These are phyloP conservation scores for Globisporangium camurandrum DNA, from an alignment of 352 stramenopile genomes.

Conservation along the genomic window DNA sequence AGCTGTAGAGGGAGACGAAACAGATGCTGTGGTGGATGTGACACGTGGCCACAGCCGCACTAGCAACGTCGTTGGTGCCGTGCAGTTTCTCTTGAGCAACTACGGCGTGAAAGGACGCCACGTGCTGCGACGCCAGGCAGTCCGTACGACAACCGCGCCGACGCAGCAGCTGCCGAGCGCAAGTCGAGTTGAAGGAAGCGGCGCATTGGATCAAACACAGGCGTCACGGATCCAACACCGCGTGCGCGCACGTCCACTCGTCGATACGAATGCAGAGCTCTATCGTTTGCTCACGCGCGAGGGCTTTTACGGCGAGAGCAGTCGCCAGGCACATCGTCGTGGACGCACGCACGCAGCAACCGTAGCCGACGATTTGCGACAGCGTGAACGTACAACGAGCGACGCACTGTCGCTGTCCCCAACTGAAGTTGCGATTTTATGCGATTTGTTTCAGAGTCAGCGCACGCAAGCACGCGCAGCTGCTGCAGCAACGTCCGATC, in stretches of 20 bases:
- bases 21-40: neutral
- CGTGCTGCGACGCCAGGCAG: neutral
- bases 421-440: conserved; percentile 55
- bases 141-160: conserved; percentile 6
- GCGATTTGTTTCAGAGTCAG: conserved; percentile 31
- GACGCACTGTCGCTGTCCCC: conserved; percentile 47
- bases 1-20: neutral
- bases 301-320: conserved; percentile 38
- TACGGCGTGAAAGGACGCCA: conserved; percentile 64
- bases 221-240: conserved; percentile 68
- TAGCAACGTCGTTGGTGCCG: conserved; percentile 31
- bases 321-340: neutral
- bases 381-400: conserved; percentile 16
- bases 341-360: neutral
- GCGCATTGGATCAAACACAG: too few species aligned
- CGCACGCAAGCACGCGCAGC: conserved; percentile 5
- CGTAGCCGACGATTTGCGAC: conserved; percentile 14
- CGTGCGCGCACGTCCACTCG: conserved; percentile 61
- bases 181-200: neutral
- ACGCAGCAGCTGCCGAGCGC: neutral
- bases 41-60: neutral
- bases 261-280: conserved; percentile 71
- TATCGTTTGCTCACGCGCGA: conserved; percentile 48
- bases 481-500: too few species aligned
- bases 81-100: conserved; percentile 88